phyloP scores from a whole-genome alignment of 2,329 filamentous ascomycete species.

The Orbilia ellipsospora region DNA sequence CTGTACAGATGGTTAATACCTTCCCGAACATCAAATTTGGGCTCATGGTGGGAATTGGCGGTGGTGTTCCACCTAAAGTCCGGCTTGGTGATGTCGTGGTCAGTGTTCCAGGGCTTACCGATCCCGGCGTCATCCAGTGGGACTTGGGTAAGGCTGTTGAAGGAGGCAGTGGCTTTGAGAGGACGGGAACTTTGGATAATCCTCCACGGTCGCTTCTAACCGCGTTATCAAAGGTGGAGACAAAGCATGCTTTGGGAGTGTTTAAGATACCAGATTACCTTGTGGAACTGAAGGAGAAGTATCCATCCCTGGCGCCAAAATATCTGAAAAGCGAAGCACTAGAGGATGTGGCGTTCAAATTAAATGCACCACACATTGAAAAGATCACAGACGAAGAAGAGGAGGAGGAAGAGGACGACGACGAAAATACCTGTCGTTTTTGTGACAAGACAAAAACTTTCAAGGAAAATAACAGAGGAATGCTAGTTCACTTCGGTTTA shows the following conservation, averaged over 20 bases:
- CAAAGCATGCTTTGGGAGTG: neutral
- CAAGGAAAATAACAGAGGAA: neutral
- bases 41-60: conserved; percentile 25
- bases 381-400: neutral
- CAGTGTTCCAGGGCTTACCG: neutral
- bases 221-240: conserved; percentile 1
- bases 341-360: conserved; percentile 9
- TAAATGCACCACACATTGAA: neutral
- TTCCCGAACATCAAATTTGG: conserved; percentile 23
- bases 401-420: neutral
- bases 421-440: neutral
- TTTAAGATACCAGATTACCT: conserved; percentile 14
- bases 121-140: conserved; percentile 16
- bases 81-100: conserved; percentile 33
- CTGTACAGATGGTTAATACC: conserved; percentile 8
- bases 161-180: neutral
- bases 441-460: conserved; percentile 10
- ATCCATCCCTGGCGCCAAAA: conserved; percentile 2
- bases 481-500: conserved; percentile 12
- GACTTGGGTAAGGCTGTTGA: conserved; percentile 16
- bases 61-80: conserved; percentile 36
- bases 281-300: conserved; percentile 3
- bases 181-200: conserved; percentile 3
- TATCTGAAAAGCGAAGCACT: neutral
- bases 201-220: conserved; percentile 6